Evolutionary conservation across 1,284 basidiomycete genomes (phyloP), one percentile per base, ranked within the genome.

Genomic region (Rhizoctonia solani): DNA sequence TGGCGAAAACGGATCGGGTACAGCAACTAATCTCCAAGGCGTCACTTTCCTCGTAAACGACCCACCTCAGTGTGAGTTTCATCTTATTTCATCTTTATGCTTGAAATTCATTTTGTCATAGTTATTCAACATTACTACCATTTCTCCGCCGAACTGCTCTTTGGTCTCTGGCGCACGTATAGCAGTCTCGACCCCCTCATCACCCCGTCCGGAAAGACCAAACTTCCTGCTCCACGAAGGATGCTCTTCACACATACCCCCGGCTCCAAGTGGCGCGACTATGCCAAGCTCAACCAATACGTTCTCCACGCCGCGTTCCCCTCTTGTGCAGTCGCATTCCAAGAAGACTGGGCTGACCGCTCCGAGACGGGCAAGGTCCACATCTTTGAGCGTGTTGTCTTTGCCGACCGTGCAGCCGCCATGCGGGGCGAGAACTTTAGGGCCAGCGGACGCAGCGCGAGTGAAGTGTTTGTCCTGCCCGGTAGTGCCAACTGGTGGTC

Each of bases 161-260:
- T 92, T 70, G 92, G 93, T 49, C 84, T 94, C 71, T 95, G 92
- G 92, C 83, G 92, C 23, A 87, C 92, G 0, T 95, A 94, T 74
- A 85, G 91, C 34, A 87, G 89, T 0, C 81, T 94, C 16, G 92
- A 93, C 75, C 83, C 84, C 0, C 79, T 78, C 25, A 92, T 93
- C 69, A 77, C 85, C 9, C 72, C 82, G 0, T 78, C 81, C 41
- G 92, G 91, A 21, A 81, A 83, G 53, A 88, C 88, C 1, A 78
- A 81, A 0, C 86, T 95, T 21, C 89, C 90, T 0, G 81, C 88
- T 0, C 85, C 89, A 0, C 83, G 87, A 0, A 87, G 89, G 6
- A 78, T 94, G 71, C 78, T 93, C 71, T 92, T 94, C 77, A 82
- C 86, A 44, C 87, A 88, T 71, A 77, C 89, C 19, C 85, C 88